Evolutionary conservation across 768 basidiomycete species (phyloP).

Genomic region (Rhizopogon vinicolor): DNA sequence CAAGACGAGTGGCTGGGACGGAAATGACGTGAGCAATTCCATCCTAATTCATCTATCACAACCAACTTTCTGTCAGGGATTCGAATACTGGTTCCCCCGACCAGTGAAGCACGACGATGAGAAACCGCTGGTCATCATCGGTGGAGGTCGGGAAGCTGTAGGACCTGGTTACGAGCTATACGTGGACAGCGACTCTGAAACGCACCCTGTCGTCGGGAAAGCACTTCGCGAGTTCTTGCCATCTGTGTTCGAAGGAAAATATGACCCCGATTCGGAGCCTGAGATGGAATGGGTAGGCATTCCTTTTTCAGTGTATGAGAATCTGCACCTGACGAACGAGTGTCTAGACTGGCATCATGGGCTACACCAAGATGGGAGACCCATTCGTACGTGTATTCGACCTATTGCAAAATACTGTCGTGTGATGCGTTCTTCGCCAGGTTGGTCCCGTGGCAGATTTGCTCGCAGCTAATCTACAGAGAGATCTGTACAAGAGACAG

Average conservation of each 20-base stretch:
- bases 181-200: conserved; percentile 51
- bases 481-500: conserved; percentile 41
- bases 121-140: conserved; percentile 63
- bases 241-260: conserved; percentile 48
- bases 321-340: background rate
- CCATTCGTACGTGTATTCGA: conserved; percentile 55
- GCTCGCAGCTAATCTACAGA: background rate
- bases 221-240: conserved; percentile 59
- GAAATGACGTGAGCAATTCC: conserved; percentile 24
- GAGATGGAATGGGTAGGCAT: conserved; percentile 78
- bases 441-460: conserved; percentile 1
- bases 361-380: conserved; percentile 53
- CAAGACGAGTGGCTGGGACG: conserved; percentile 43
- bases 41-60: background rate
- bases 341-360: conserved; percentile 79
- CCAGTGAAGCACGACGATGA: conserved; percentile 30
- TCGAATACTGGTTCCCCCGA: conserved; percentile 84
- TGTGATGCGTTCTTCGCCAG: background rate
- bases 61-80: conserved; percentile 27
- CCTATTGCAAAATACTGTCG: background rate
- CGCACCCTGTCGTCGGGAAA: conserved; percentile 44
- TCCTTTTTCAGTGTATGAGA: background rate
- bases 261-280: conserved; percentile 32
- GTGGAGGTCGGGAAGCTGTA: conserved; percentile 54
- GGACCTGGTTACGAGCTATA: conserved; percentile 43